phyloP scores from a whole-genome alignment of 163 green algal genomes.

The Coccomyxa subellipsoidea region DNA sequence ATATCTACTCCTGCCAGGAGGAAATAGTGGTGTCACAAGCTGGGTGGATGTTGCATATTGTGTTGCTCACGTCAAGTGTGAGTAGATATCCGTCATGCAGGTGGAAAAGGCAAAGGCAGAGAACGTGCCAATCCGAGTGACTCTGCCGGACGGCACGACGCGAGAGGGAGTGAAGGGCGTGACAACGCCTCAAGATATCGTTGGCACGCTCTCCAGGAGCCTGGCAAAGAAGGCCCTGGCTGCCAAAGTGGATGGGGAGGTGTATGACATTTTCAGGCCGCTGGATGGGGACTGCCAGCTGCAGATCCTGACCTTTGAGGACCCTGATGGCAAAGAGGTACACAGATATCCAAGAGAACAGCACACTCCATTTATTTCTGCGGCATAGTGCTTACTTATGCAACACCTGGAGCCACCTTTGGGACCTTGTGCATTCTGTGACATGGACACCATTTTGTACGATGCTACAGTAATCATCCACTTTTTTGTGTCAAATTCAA shows the following conservation, averaged over 20 bases:
- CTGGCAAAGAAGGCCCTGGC: constrained; percentile 92
- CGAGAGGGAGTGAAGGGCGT: constrained; percentile 67
- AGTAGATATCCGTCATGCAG: not conserved
- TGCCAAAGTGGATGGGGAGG: constrained; percentile 72
- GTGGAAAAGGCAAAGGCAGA: constrained; percentile 61
- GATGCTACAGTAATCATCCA: too few relatives aligned
- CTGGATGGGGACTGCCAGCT: constrained; percentile 87
- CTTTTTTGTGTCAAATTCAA: too few relatives aligned
- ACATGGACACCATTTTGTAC: too few relatives aligned
- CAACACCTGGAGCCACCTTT: too few relatives aligned
- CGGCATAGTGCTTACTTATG: too few relatives aligned
- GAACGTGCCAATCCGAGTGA: constrained; percentile 62
- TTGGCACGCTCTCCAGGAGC: constrained; percentile 79
- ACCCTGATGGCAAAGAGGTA: constrained; percentile 79
- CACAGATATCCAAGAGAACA: too few relatives aligned
- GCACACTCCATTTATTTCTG: too few relatives aligned
- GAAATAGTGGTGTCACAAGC: too few relatives aligned
- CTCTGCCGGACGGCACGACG: constrained; percentile 71
- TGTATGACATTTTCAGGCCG: constrained; percentile 89
- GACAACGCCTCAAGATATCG: constrained; percentile 94
- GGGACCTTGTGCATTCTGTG: too few relatives aligned
- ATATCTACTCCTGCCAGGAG: too few relatives aligned
- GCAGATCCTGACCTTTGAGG: constrained; percentile 79
- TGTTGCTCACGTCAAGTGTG: not conserved
- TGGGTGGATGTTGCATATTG: not conserved